Evolutionary conservation across 2,329 filamentous ascomycete genomes (phyloP), one percentile per base, ranked within the genome.

Genomic region (Claviceps paspali): DNA sequence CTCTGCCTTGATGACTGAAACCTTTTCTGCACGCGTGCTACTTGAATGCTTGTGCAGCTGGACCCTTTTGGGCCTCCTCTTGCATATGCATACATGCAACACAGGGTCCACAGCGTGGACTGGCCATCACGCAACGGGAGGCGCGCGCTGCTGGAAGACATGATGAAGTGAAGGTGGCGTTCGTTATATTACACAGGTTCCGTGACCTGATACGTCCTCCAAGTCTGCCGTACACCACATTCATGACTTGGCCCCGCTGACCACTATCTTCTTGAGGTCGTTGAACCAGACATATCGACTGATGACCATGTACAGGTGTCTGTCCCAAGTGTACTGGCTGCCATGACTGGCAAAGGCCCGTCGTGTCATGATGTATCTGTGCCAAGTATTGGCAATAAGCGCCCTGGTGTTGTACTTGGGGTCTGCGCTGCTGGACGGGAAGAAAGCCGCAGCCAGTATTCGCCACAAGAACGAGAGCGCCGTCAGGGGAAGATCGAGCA

Each of bases 221-320:
- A n/a, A n/a, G n/a, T n/a, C n/a, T n/a, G n/a, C n/a, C n/a, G n/a
- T n/a, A n/a, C n/a, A n/a, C n/a, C n/a, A n/a, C n/a, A 9, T 27
- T 34, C 39, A 38, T 19, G 23, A 23, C n/a, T 22, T 28, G 7
- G 10, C 19, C 21, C 17, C 27, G 15, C 34, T 38, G 23, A 31
- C 39, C 14, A 33, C 35, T 28, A 47, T 38, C 34, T 36, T 47
- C 36, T 30, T 39, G 29, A 48, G 22, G 31, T 47, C 45, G 38
- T 62, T 62, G 42, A 59, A 59, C 59, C 59, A 62, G 27, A 61
- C 55, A 39, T 62, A 58, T 29, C 58, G 55, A 42, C 56, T 60
- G 7, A 59, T 33, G 1, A 61, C 39, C 51, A 61, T 49, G 44
- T 62, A 62, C 39, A 62, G 28, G 28, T 56, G 48, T 12, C 59